phyloP scores from a whole-genome alignment of 1,284 basidiomycete genomes.

The Schizopora paradoxa region DNA sequence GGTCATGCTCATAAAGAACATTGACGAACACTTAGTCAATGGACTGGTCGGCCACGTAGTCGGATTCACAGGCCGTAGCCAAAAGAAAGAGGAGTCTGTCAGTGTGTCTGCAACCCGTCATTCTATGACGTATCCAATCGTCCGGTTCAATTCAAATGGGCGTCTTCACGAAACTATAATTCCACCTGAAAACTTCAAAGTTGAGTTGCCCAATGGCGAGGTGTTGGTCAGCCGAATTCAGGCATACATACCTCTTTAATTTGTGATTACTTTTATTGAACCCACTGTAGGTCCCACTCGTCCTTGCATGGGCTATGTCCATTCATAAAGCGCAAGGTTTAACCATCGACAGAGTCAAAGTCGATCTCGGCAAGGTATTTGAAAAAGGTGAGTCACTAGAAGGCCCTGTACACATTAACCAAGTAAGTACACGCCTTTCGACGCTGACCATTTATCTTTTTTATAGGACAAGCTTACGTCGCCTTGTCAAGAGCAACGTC shows the following conservation, averaged over 20 bases:
- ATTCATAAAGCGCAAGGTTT: slow-evolving; percentile 95
- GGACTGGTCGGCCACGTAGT: slow-evolving; percentile 66
- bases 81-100: slow-evolving; percentile 28
- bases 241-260: slow-evolving; percentile 35
- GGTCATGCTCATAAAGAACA: slow-evolving; percentile 75
- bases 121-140: slow-evolving; percentile 73
- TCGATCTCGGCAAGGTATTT: slow-evolving; percentile 77
- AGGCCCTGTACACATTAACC: background rate
- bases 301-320: slow-evolving; percentile 90
- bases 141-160: slow-evolving; percentile 69
- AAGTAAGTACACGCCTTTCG: background rate
- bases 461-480: slow-evolving; percentile 87
- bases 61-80: slow-evolving; percentile 41
- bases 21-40: slow-evolving; percentile 72
- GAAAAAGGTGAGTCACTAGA: slow-evolving; percentile 72
- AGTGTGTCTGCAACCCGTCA: too few species aligned
- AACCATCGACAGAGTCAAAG: slow-evolving; percentile 80
- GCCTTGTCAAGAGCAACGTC: slow-evolving; percentile 95
- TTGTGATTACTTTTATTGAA: slow-evolving; percentile 17
- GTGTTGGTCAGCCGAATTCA: slow-evolving; percentile 69
- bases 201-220: slow-evolving; percentile 79
- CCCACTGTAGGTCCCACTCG: slow-evolving; percentile 63
- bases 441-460: too few species aligned
- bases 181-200: slow-evolving; percentile 74
- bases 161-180: slow-evolving; percentile 58